A percentile compares a stretch with the other conserved stretches of the same genome.
Conservation (phyloP, 208 protist species). For the Trypanosoma mega region DNA sequence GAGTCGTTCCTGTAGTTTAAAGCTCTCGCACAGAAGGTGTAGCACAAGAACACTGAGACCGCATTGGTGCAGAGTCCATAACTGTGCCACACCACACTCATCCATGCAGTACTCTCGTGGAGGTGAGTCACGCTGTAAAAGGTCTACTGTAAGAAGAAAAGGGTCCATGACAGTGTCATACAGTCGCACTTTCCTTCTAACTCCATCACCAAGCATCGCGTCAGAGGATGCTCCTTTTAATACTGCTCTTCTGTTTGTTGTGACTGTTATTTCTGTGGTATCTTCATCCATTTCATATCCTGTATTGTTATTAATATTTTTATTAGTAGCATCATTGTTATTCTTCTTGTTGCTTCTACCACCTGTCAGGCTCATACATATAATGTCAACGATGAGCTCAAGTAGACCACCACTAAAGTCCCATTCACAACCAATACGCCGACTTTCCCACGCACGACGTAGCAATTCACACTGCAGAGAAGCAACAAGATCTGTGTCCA, state of each 20-base stretch:
- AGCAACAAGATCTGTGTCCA: conserved; percentile 35
- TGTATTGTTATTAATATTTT: neutral
- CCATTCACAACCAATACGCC: conserved; percentile 15
- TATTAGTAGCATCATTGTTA: neutral
- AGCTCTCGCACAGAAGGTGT: conserved; percentile 68
- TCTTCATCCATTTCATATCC: no score
- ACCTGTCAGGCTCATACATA: conserved; percentile 19
- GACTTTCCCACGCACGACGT: conserved; percentile 32
- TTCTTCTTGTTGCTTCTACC: conserved; percentile 10
- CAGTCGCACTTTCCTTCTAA: conserved; percentile 8
- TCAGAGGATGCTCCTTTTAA: no score
- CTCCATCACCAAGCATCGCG: no score
- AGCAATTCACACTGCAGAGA: conserved; percentile 54
- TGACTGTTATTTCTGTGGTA: no score
- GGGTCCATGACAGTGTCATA: conserved; percentile 30
- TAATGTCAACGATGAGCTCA: conserved; percentile 25
- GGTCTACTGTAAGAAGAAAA: conserved; percentile 16
- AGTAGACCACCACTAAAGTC: conserved; percentile 24
- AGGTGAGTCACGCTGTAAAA: neutral
- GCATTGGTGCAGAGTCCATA: conserved; percentile 42
- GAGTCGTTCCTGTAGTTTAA: conserved; percentile 54
- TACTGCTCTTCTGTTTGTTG: no score
- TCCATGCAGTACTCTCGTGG: no score
- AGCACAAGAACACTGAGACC: conserved; percentile 46
- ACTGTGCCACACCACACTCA: neutral